These are phyloP conservation scores for Rhododendron molle DNA, from an alignment of 148 eudicot species.

Conservation along the genomic window DNA sequence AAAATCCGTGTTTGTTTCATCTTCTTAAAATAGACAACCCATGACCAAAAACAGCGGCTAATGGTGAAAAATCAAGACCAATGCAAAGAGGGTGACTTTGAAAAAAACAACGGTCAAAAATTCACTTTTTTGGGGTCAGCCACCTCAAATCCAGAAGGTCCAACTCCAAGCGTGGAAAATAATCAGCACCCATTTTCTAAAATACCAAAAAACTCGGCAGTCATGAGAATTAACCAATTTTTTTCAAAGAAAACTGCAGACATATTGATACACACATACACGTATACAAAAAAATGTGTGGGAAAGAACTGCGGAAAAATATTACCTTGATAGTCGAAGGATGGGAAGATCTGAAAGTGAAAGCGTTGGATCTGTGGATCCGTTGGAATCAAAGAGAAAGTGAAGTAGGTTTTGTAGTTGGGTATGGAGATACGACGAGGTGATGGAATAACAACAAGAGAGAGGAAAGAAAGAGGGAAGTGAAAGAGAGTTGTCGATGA, in stretches of 20 bases:
- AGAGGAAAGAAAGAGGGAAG: not conserved
- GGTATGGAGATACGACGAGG: not conserved
- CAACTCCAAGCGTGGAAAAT: conserved; percentile 24
- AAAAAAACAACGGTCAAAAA: conserved; percentile 23
- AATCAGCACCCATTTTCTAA: conserved; percentile 11
- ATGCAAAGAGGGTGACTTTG: not conserved
- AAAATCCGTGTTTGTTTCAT: not conserved
- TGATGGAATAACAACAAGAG: not conserved
- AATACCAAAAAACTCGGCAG: conserved; percentile 16
- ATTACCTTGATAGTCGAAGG: conserved; percentile 19
- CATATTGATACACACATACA: not conserved
- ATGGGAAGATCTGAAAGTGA: conserved; percentile 27
- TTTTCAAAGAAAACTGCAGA: not conserved
- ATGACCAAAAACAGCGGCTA: not conserved
- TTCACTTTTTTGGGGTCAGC: conserved; percentile 29
- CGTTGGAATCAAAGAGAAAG: conserved; percentile 23
- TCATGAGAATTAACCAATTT: conserved; percentile 16
- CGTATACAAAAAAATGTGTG: not conserved
- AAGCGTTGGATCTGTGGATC: conserved; percentile 53
- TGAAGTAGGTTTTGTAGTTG: conserved; percentile 15
- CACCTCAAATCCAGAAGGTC: conserved; percentile 26
- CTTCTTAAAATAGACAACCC: not conserved
- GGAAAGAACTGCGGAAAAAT: not conserved
- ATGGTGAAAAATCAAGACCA: conserved; percentile 15
- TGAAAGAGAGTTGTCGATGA: not conserved